Conservation (phyloP, 129 eudicot genomes). For the Artemisia argyi region DNA sequence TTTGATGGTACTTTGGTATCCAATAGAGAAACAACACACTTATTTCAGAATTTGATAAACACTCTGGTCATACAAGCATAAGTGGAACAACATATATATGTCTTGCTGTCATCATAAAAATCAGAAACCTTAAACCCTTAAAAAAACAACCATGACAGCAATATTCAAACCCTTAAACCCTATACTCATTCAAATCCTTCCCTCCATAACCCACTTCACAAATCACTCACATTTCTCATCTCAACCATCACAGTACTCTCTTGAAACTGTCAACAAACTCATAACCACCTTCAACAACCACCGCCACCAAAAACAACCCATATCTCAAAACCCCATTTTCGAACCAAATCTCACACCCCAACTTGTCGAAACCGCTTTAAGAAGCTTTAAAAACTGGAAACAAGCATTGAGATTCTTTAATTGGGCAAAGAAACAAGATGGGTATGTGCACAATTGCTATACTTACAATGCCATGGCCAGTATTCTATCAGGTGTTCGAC, state of each 20-base stretch:
- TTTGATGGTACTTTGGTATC: no score
- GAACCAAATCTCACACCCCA: constrained; percentile 50
- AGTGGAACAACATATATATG: no score
- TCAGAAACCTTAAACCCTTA: no score
- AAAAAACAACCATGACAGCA: background rate
- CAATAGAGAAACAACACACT: no score
- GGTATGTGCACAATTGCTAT: constrained; percentile 65
- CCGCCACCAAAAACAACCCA: constrained; percentile 22
- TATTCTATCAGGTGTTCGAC: constrained; percentile 85
- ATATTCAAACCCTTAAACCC: constrained; percentile 20
- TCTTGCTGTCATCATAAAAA: no score
- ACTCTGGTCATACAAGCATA: no score
- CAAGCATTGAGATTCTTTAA: constrained; percentile 56
- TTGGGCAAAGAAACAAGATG: constrained; percentile 67
- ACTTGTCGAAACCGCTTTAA: constrained; percentile 57
- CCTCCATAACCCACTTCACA: constrained; percentile 27
- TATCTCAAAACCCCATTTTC: constrained; percentile 24
- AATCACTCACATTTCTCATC: constrained; percentile 19
- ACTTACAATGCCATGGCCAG: constrained; percentile 77
- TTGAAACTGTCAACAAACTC: constrained; percentile 38
- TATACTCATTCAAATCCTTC: constrained; percentile 20
- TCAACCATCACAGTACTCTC: constrained; percentile 25
- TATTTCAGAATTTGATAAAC: no score
- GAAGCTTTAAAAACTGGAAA: constrained; percentile 60
- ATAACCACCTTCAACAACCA: constrained; percentile 41